Conservation (phyloP, 129 eudicot species). For the Helianthus annuus region HanXRQr2.0-SUNRISE NC_035448.2:189750741-189751240, state of each 20-base stretch:
- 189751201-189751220: too few species aligned
- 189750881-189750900: not conserved
- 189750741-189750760: not conserved
- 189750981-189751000: not conserved
- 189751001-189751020: too few species aligned
- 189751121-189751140: too few species aligned
- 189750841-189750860: constrained; percentile 10
- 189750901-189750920: constrained; percentile 5
- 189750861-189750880: not conserved
- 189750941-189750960: constrained; percentile 2
- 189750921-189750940: constrained; percentile 16
- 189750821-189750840: not conserved
- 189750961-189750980: not conserved
- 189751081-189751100: not conserved
- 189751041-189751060: not conserved
- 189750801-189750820: constrained; percentile 1
- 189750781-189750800: constrained; percentile 15
- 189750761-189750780: not conserved
- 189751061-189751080: not conserved
- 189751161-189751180: too few species aligned
- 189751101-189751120: not conserved
- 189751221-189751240: too few species aligned
- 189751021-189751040: not conserved
- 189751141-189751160: too few species aligned
- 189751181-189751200: too few species aligned